A percentile compares a stretch with the other conserved stretches of the same genome.
Evolutionary conservation across 768 basidiomycete species (phyloP).

Genomic region (Naematelia aurantialba): DNA sequence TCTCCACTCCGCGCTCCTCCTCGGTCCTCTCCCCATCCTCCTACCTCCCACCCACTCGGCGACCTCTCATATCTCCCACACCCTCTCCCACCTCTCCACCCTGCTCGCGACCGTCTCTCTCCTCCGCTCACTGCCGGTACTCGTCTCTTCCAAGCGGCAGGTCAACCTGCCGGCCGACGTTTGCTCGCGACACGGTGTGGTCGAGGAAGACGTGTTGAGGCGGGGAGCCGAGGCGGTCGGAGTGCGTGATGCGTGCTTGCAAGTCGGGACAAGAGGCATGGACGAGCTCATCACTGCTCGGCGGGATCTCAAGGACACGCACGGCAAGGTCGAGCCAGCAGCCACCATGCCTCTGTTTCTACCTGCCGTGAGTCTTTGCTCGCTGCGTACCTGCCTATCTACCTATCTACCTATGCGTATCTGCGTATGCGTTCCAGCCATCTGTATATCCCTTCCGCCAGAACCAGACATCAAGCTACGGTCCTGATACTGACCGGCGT

Average conservation of each 20-base stretch:
- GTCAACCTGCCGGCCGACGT: conserved; percentile 42
- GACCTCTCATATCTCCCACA: conserved; percentile 40
- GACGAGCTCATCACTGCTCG: conserved; percentile 50
- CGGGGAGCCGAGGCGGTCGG: conserved; percentile 54
- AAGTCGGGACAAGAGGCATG: conserved; percentile 50
- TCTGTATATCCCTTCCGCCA: conserved; percentile 40
- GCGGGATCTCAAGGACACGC: conserved; percentile 40
- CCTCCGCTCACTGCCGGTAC: conserved; percentile 39
- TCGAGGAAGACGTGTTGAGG: conserved; percentile 53
- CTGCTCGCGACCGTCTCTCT: conserved; percentile 42
- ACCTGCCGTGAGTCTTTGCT: conserved; percentile 33
- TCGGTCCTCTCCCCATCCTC: conserved; percentile 45
- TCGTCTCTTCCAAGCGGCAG: conserved; percentile 32
- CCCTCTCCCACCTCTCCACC: conserved; percentile 47
- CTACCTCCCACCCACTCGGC: conserved; percentile 40
- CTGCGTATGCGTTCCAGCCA: not conserved
- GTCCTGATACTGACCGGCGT: conserved; percentile 1
- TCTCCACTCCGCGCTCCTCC: conserved; percentile 42
- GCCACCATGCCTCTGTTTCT: conserved; percentile 44
- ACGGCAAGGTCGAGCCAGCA: conserved; percentile 37
- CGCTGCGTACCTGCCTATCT: no score
- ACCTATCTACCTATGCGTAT: not conserved
- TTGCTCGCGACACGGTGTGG: conserved; percentile 35
- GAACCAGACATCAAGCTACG: not conserved
- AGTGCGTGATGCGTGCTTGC: conserved; percentile 38